Base-by-base conservation (phyloP, 1,284 basidiomycete genomes). In the Pseudozyma hubeiensis region DNA sequence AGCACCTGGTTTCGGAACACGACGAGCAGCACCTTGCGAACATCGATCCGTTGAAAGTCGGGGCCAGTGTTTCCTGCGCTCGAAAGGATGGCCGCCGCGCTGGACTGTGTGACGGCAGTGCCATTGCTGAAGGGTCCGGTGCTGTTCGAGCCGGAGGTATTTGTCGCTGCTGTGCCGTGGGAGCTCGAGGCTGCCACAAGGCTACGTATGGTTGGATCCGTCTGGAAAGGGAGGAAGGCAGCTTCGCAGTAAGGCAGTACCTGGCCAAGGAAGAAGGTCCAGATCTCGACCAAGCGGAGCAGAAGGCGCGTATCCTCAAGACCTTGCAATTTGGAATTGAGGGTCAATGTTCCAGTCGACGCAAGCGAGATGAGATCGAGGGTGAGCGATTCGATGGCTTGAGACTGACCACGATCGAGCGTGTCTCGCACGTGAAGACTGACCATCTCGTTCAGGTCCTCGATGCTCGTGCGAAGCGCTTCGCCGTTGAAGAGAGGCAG, bases 241-340 rank as follows among this genome's bases (percentile, higher is more conserved):
- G 86, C 87, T 87, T 94, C 92, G 43, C 94, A 87, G 81, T 94
- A 95, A 1, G 94, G 93, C 1, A 98, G 86, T 19, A 97, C 90
- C 68, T 93, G 91, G 71, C 92, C 91, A 90, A 93, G 97, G 86
- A 97, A 97, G 87, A 96, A 95, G 7, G 88, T 89, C 95, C 95
- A 98, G 14, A 92, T 88, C 75, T 96, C 93, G 1, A 93, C 92
- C 10, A 96, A 87, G 9, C 92, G 88, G 1, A 87, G 87, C 16
- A 95, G 86, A 5, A 97, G 87, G 75, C 90, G 89, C 48, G 91
- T 89, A 48, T 82, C 82, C 19, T 83, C 77, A 1, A 79, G 79
- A 91, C 90, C 30, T 33, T 87, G 87, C 9, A 98, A 88, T 82
- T 93, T 94, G 0, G 93, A 89, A 67, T 93, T 93, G 43, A 98